Base-by-base conservation (phyloP, 805 yeast species). In the Hanseniaspora lindneri region DNA sequence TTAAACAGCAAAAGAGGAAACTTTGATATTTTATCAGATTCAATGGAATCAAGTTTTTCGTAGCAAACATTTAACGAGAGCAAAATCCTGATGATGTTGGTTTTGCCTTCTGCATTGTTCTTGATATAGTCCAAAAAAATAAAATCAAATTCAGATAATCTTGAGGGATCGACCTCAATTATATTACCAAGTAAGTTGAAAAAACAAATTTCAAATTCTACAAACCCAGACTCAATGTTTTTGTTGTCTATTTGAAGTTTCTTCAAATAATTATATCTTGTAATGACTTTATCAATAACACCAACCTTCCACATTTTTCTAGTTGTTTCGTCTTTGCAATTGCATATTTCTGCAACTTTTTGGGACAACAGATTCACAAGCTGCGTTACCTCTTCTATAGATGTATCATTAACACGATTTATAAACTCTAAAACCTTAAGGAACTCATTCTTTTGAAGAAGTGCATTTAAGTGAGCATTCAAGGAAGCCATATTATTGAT, bases 361-460 rank as follows among this genome's bases (percentile, higher is more conserved):
- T 20, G 9, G 4, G 27, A n/a, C n/a, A 46, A 25, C 10, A 43
- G 39, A 9, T 39, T 39, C 4, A 32, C 20, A 5, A 46, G 23
- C 21, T 46, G 49, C 9, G 34, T 21, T 13, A 41, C 17, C 25
- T 46, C 49, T 11, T 21, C 17, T 14, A 29, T 37, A 1, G 49
- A 46, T 3, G 49, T 46, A 16, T 46, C 42, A 5, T 39, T 29
- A 3, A 46, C 29, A 30, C 49, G 33, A 33, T 46, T 46, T 6
- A 46, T 46, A 14, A 46, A 46, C 20, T 46, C 49, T 17, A 46
- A 39, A 4, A 24, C 34, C 21, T 39, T 46, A 16, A 46, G 37
- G 13, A 46, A 30, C 6, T 37, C 43, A 19, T 46, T 21, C 10
- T 46, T 46, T 32, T 46, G 37, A 14, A 46, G 13, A 8, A 39